These are phyloP conservation scores for Curvularia lunata DNA, from an alignment of 2,329 filamentous ascomycete genomes.

Conservation along the genomic window DNA sequence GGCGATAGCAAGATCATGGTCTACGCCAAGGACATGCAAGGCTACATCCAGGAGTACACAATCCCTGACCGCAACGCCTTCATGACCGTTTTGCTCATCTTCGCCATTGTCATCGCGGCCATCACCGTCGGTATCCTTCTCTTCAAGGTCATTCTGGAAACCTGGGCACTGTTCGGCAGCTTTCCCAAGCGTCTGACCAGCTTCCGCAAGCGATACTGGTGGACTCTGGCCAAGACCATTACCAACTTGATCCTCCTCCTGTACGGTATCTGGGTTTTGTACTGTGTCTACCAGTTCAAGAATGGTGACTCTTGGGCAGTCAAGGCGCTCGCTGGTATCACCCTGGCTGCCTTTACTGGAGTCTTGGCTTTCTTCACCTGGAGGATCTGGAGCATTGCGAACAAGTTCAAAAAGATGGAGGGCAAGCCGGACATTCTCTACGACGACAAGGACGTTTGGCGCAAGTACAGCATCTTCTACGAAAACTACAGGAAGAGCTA, in stretches of 20 bases:
- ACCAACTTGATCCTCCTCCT: conserved; percentile 88
- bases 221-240: conserved; percentile 84
- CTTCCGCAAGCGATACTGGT: conserved; percentile 97
- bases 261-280: conserved; percentile 94
- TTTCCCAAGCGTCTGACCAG: conserved; percentile 80
- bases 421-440: conserved; percentile 78
- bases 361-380: conserved; percentile 83
- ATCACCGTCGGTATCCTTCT: conserved; percentile 87
- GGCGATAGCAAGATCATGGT: conserved; percentile 57
- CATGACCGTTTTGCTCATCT: conserved; percentile 90
- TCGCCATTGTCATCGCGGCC: conserved; percentile 82
- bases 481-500: conserved; percentile 92
- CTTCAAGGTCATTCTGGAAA: conserved; percentile 88
- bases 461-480: conserved; percentile 97
- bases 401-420: conserved; percentile 73
- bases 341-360: conserved; percentile 78
- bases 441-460: conserved; percentile 88
- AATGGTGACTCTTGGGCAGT: conserved; percentile 94
- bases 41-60: conserved; percentile 79
- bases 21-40: conserved; percentile 76
- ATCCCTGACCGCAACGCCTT: conserved; percentile 92
- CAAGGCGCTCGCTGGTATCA: conserved; percentile 81
- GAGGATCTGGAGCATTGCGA: conserved; percentile 80
- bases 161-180: conserved; percentile 86
- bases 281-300: conserved; percentile 95